Percentiles rank a stretch among this genome's conserved stretches.
Conservation (phyloP, 768 basidiomycete genomes). For the Clathrus columnatus region DNA sequence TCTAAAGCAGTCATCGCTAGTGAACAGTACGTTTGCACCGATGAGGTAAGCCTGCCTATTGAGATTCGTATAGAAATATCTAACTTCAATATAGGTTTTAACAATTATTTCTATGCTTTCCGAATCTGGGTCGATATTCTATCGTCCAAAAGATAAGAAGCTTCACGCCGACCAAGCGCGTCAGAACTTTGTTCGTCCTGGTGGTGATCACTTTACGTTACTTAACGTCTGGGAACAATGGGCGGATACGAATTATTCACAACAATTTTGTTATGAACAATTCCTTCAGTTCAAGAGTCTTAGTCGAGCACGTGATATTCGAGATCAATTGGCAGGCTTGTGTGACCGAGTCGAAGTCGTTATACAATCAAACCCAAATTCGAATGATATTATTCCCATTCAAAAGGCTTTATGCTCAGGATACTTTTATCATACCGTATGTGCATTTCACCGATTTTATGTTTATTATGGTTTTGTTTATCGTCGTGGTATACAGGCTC, state of each 20-base stretch:
- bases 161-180: conserved; percentile 95
- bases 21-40: conserved; percentile 88
- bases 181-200: conserved; percentile 91
- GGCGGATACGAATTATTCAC: conserved; percentile 95
- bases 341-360: conserved; percentile 97
- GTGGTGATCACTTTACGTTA: conserved; percentile 96
- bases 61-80: neutral
- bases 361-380: conserved; percentile 78
- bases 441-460: conserved; percentile 18
- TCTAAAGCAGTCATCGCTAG: conserved; percentile 95
- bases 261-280: conserved; percentile 94
- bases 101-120: conserved; percentile 97
- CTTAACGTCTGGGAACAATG: conserved; percentile 99
- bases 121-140: conserved; percentile 91
- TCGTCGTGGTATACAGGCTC: conserved; percentile 45
- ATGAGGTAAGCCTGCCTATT: conserved; percentile 59
- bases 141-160: conserved; percentile 97
- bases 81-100: conserved; percentile 49
- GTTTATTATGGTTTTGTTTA: conserved; percentile 4
- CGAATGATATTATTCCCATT: conserved; percentile 84
- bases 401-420: conserved; percentile 95
- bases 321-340: conserved; percentile 87
- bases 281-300: conserved; percentile 94
- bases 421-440: conserved; percentile 90
- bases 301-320: conserved; percentile 89